Percentiles rank a stretch among this genome's conserved stretches.
These are phyloP conservation scores for Spongospora subterranea DNA, from an alignment of 208 protist species.

Conservation along the genomic window DNA sequence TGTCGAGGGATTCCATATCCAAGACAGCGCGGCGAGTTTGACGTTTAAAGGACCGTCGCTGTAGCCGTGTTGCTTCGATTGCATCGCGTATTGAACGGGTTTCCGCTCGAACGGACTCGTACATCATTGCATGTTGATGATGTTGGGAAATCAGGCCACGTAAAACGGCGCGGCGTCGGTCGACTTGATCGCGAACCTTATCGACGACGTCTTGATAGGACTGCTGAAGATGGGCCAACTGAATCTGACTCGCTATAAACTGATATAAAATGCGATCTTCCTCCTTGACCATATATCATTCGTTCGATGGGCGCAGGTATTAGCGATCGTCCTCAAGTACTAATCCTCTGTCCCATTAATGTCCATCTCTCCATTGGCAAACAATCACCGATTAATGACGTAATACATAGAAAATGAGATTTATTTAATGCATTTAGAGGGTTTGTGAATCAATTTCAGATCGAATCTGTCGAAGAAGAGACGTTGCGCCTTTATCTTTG, in stretches of 20 bases:
- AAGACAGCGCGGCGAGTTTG: neutral
- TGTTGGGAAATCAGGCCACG: neutral
- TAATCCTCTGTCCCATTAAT: no score
- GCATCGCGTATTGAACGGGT: no score
- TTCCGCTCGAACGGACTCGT: neutral
- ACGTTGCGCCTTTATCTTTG: neutral
- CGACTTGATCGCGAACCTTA: neutral
- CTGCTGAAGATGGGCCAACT: neutral
- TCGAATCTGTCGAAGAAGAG: neutral
- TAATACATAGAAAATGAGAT: no score
- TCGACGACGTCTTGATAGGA: neutral
- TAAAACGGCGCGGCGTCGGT: neutral
- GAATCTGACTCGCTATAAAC: neutral
- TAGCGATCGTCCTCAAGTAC: no score
- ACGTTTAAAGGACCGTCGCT: neutral
- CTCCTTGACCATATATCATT: neutral
- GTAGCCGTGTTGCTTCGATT: neutral
- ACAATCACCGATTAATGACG: no score
- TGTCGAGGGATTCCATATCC: neutral
- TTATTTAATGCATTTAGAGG: no score
- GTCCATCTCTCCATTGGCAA: no score
- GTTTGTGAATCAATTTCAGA: no score
- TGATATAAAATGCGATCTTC: neutral
- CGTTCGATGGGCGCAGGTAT: no score
- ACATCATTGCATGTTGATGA: neutral